phyloP scores from a whole-genome alignment of 495 filamentous ascomycete genomes.

The Podospora anserina region DNA sequence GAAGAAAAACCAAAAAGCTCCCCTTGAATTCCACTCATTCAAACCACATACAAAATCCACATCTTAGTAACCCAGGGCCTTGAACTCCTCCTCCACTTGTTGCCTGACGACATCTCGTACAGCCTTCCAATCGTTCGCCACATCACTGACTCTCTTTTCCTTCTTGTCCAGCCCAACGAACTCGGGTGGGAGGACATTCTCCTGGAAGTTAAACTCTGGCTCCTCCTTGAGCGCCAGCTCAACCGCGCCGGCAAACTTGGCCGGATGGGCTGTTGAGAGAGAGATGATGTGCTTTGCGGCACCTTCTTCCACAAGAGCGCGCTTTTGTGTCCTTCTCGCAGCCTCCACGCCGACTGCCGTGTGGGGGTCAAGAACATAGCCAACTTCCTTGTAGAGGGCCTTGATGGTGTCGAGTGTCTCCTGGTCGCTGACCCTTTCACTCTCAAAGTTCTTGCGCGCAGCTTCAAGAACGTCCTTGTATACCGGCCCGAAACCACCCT shows the following conservation, averaged over 20 bases:
- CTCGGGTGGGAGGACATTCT: conserved; percentile 70
- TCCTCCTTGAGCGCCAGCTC: conserved; percentile 66
- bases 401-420: conserved; percentile 75
- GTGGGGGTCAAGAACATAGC: conserved; percentile 90
- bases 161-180: conserved; percentile 68
- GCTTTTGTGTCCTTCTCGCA: conserved; percentile 59
- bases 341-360: conserved; percentile 80
- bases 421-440: conserved; percentile 75
- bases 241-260: conserved; percentile 84
- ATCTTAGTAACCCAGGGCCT: conserved; percentile 9
- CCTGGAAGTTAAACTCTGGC: conserved; percentile 64
- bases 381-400: conserved; percentile 55
- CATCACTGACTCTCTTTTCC: conserved; percentile 57
- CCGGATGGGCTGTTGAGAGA: conserved; percentile 88
- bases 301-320: conserved; percentile 40
- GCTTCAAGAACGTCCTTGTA: conserved; percentile 61
- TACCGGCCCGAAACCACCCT: conserved; percentile 75
- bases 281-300: conserved; percentile 57
- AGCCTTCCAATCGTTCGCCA: conserved; percentile 48
- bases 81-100: conserved; percentile 54
- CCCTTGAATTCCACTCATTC: not conserved
- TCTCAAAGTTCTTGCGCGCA: conserved; percentile 68
- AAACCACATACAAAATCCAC: not conserved
- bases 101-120: conserved; percentile 55
- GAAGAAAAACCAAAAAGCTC: not conserved